phyloP scores from a whole-genome alignment of 306 rosid species.

The Sesbania bispinosa region DNA sequence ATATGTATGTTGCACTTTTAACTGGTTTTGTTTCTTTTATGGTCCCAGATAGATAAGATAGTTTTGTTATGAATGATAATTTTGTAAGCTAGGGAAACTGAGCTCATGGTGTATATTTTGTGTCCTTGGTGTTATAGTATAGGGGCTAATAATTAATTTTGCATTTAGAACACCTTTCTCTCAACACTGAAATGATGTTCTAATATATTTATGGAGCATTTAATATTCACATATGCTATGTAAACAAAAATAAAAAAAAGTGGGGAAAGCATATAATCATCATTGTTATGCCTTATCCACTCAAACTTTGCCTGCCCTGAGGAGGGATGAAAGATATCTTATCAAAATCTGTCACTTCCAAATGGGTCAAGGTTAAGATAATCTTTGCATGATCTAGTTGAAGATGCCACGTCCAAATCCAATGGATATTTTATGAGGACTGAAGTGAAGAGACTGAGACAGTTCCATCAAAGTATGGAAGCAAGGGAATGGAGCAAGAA shows the following conservation, averaged over 20 bases:
- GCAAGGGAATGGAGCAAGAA: too few relatives aligned
- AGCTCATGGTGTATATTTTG: neutral
- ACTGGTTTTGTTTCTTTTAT: conserved; percentile 19
- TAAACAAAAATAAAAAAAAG: too few relatives aligned
- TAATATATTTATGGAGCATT: neutral
- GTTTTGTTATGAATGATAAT: conserved; percentile 13
- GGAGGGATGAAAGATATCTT: too few relatives aligned
- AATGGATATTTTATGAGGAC: too few relatives aligned
- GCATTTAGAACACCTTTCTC: neutral
- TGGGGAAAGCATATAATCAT: too few relatives aligned
- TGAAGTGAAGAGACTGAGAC: too few relatives aligned
- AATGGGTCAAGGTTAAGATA: too few relatives aligned
- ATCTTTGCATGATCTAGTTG: too few relatives aligned
- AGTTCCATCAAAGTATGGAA: too few relatives aligned
- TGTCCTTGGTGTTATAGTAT: neutral
- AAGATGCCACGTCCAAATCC: too few relatives aligned
- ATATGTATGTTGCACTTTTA: neutral
- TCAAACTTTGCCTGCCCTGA: neutral
- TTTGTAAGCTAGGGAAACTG: neutral
- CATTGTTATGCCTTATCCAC: neutral
- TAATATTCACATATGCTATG: neutral
- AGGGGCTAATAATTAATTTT: conserved; percentile 10
- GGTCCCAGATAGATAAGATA: conserved; percentile 9
- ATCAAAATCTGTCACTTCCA: too few relatives aligned
- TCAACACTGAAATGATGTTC: too few relatives aligned